Evolutionary conservation across 2,329 filamentous ascomycete genomes (phyloP).

Genomic region (Cladosporium sp.): DNA sequence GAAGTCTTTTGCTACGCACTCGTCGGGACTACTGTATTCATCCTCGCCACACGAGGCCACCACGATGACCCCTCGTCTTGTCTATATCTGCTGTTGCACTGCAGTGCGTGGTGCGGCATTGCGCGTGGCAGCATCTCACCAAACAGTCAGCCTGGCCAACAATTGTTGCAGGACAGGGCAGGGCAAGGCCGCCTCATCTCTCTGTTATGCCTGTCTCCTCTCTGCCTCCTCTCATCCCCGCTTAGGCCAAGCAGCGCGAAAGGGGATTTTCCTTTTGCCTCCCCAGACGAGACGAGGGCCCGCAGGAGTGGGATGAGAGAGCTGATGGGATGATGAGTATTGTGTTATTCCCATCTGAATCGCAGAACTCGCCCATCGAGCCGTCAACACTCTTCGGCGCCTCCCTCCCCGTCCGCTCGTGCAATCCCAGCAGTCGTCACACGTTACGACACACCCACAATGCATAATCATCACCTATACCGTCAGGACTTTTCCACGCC

Average conservation of each 20-base stretch:
- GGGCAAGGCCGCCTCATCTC: not conserved
- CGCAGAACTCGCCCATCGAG: not conserved
- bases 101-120: not conserved
- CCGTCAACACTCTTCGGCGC: not conserved
- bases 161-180: not conserved
- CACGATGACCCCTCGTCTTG: not conserved
- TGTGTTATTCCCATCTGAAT: not conserved
- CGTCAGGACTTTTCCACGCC: too few species aligned
- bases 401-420: not conserved
- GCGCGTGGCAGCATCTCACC: slow-evolving; percentile 2
- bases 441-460: not conserved
- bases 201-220: not conserved
- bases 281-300: not conserved
- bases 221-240: slow-evolving; percentile 8
- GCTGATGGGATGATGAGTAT: not conserved
- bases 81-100: not conserved
- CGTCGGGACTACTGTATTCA: not conserved
- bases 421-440: not conserved
- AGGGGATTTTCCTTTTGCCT: not conserved
- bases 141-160: not conserved
- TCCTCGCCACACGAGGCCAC: not conserved
- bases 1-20: slow-evolving; percentile 1
- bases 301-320: not conserved
- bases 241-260: slow-evolving; percentile 2
- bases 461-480: not conserved